Evolutionary conservation across 345 rosid species (phyloP).

Genomic region (Euphorbia pulcherrima): DNA sequence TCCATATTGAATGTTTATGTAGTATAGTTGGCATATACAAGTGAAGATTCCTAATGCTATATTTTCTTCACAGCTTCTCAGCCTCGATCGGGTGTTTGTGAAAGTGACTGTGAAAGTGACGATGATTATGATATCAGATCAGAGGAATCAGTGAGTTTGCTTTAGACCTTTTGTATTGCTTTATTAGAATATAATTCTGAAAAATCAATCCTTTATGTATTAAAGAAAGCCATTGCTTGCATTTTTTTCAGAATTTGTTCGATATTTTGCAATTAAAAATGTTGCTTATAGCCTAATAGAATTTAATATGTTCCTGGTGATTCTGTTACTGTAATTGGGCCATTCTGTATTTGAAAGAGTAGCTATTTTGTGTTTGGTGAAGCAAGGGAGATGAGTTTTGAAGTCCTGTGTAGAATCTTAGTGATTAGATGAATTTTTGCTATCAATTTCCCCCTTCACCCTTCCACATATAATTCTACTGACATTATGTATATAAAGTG

Average conservation of each 20-base stretch:
- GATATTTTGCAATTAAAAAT: not conserved
- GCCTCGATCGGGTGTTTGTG: constrained; percentile 41
- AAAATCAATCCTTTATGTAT: not conserved
- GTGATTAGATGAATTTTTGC: not conserved
- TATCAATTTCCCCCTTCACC: not conserved
- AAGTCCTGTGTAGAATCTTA: not conserved
- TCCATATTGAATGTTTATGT: constrained; percentile 3
- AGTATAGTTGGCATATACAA: not conserved
- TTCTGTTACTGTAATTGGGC: not conserved
- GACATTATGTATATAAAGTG: not conserved
- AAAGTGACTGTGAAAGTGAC: constrained; percentile 59
- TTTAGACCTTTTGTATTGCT: constrained; percentile 14
- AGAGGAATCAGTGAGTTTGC: constrained; percentile 67
- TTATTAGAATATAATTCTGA: not conserved
- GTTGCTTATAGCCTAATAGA: not conserved
- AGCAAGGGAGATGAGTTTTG: not conserved
- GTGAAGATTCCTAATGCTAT: constrained; percentile 9
- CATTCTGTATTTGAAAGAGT: not conserved
- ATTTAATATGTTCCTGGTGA: not conserved
- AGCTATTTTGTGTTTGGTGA: not conserved
- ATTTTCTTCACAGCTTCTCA: constrained; percentile 26
- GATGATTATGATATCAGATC: constrained; percentile 60
- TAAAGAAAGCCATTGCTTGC: not conserved
- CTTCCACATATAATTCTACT: not conserved
- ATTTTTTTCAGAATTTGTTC: not conserved